Conservation (phyloP, 352 stramenopile species). For the Pythium phragmiticola region DNA sequence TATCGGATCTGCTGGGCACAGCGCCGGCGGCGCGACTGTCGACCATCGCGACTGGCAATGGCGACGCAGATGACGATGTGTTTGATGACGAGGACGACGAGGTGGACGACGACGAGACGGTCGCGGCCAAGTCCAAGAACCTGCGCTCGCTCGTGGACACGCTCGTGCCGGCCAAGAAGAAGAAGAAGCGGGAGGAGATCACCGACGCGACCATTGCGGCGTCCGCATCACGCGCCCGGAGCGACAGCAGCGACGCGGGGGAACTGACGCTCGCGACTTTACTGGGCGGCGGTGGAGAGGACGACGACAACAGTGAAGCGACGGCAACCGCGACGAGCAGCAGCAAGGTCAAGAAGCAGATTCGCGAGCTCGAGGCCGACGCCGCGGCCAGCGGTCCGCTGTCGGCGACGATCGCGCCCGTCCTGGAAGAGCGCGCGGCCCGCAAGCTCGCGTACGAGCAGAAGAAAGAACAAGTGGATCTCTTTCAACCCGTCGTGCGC, state of each 20-base stretch:
- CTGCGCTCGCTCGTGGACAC: slow-evolving; percentile 48
- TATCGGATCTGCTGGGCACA: slow-evolving; percentile 73
- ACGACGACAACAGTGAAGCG: slow-evolving; percentile 2
- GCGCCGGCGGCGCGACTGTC: slow-evolving; percentile 51
- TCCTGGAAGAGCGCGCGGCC: slow-evolving; percentile 84
- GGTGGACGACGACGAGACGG: slow-evolving; percentile 42
- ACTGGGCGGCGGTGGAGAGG: slow-evolving; percentile 34
- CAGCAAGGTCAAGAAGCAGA: slow-evolving; percentile 71
- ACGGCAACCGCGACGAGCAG: background rate
- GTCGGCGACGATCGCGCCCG: slow-evolving; percentile 60
- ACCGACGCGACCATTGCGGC: slow-evolving; percentile 34
- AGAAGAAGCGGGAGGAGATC: slow-evolving; percentile 57
- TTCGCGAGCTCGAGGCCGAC: slow-evolving; percentile 66
- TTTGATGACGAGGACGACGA: slow-evolving; percentile 35
- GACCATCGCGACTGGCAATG: slow-evolving; percentile 37
- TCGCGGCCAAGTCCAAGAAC: slow-evolving; percentile 41
- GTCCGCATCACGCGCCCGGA: slow-evolving; percentile 16
- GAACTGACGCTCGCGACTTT: slow-evolving; percentile 44
- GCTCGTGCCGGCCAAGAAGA: slow-evolving; percentile 42
- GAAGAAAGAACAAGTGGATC: slow-evolving; percentile 85
- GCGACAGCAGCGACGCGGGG: slow-evolving; percentile 3
- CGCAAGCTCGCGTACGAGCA: slow-evolving; percentile 90
- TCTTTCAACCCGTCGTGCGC: slow-evolving; percentile 90
- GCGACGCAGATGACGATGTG: slow-evolving; percentile 26
- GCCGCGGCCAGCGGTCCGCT: slow-evolving; percentile 53